Evolutionary conservation across 805 yeast species (phyloP), one percentile per base, ranked within the genome.

Genomic region (Wickerhamia fluorescens): DNA sequence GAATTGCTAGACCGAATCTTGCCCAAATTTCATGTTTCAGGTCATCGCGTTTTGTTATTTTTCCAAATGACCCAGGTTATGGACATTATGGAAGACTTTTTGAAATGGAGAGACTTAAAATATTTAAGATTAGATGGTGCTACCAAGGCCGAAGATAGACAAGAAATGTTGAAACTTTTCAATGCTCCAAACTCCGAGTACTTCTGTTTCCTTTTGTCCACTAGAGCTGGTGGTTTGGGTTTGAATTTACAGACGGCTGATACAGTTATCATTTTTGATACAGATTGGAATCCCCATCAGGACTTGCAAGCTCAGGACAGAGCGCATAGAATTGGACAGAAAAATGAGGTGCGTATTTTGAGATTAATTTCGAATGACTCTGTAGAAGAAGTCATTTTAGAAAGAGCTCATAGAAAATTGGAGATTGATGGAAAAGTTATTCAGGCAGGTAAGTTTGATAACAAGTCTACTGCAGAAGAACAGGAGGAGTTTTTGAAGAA

Each of bases 271-370:
- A 83, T 83, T 38, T 83, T 82, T 51, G 94, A 83, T 53, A 80
- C 89, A 10, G 94, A 83, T 60, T 83, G 94, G 94, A 83, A 83
- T 49, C 94, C 94, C 6, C 94, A 83, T 59, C 94, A 83, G 56
- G 94, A 83, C 74, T 71, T 83, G 48, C 94, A 83, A 53, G 94
- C 92, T 1, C 94, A 83, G 56, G 94, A 83, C 56, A 70, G 94
- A 64, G 94, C 94, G 1, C 94, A 83, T 54, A 73, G 94, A 68
- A 83, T 83, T 53, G 94, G 94, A 24, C 94, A 83, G 49, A 83
- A 82, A 66, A 83, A 83, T 51, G 94, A 83, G 52, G 94, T 83
- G 33, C 66, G 89, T 52, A 83, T 83, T 44, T 66, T 82, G 50
- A 69, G 94, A 57, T 69, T 83, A 50, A 82, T 83, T 39, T 79